Conservation (phyloP, 78 protist species). For the Dictyostelium intermedium region DNA sequence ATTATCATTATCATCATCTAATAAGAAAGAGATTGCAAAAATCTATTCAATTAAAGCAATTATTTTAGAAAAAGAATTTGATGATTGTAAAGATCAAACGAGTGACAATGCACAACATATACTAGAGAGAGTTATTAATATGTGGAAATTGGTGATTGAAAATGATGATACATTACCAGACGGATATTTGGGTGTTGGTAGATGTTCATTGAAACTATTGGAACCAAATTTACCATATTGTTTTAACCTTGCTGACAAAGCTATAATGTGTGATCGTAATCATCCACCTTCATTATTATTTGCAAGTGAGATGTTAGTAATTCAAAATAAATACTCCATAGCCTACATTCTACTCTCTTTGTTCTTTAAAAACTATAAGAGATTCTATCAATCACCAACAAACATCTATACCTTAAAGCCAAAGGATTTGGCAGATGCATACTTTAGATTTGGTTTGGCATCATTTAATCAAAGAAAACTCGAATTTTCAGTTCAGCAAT, state of each 20-base stretch:
- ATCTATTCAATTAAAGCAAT: neutral
- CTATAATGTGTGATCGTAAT: slow-evolving; percentile 5
- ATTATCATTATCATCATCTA: neutral
- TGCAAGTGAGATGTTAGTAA: slow-evolving; percentile 38
- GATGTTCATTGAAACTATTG: slow-evolving; percentile 1
- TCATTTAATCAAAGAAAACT: neutral
- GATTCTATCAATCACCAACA: slow-evolving; percentile 4
- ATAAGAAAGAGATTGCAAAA: neutral
- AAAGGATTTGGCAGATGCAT: slow-evolving; percentile 17
- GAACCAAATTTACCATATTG: neutral
- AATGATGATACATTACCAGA: slow-evolving; percentile 16
- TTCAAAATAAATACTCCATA: neutral
- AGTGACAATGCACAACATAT: neutral
- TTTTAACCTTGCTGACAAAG: neutral
- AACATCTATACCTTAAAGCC: neutral
- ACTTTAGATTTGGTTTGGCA: slow-evolving; percentile 26
- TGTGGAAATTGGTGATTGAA: slow-evolving; percentile 48
- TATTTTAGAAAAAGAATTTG: slow-evolving; percentile 21
- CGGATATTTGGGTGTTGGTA: slow-evolving; percentile 46
- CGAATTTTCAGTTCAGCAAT: neutral
- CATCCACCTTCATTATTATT: slow-evolving; percentile 28
- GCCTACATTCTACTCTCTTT: neutral
- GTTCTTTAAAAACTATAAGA: slow-evolving; percentile 21
- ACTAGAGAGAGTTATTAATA: neutral
- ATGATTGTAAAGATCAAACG: neutral